Evolutionary conservation across 495 filamentous ascomycete species (phyloP).

Genomic region (Amorphotheca resinae): DNA sequence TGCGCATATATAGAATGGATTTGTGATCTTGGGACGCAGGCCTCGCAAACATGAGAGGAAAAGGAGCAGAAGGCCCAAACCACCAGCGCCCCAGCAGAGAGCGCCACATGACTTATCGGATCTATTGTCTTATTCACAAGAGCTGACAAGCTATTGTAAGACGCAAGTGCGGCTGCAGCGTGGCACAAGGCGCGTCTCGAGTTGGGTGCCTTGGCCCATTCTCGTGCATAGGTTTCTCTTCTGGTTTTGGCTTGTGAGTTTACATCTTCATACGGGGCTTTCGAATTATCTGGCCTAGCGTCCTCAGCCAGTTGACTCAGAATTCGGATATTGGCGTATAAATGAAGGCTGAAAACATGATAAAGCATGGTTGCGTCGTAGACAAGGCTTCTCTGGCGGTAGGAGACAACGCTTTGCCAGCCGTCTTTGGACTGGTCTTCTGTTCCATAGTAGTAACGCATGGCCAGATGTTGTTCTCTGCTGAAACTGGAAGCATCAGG

Average conservation of each 20-base stretch:
- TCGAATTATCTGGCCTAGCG: not conserved
- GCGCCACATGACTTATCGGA: slow-evolving; percentile 12
- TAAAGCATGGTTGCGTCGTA: slow-evolving; percentile 17
- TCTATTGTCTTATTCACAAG: slow-evolving; percentile 2
- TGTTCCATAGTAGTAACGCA: slow-evolving; percentile 11
- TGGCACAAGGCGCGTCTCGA: slow-evolving; percentile 8
- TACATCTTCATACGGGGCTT: not conserved
- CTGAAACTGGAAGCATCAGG: slow-evolving; percentile 1
- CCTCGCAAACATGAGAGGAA: not conserved
- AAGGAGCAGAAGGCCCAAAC: slow-evolving; percentile 13
- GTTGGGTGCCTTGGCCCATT: slow-evolving; percentile 4
- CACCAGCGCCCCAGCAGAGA: slow-evolving; percentile 6
- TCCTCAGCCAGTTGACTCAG: slow-evolving; percentile 14
- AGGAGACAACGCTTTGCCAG: slow-evolving; percentile 5
- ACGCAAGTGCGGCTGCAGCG: slow-evolving; percentile 9
- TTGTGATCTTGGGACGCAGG: slow-evolving; percentile 1
- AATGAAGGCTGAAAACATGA: slow-evolving; percentile 18
- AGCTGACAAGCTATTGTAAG: not conserved
- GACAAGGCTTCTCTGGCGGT: slow-evolving; percentile 8
- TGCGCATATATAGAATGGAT: not conserved
- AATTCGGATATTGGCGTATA: slow-evolving; percentile 15
- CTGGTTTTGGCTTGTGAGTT: slow-evolving; percentile 2
- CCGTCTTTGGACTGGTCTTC: slow-evolving; percentile 12
- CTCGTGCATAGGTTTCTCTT: not conserved
- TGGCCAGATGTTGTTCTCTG: slow-evolving; percentile 3